phyloP scores from a whole-genome alignment of 1,284 basidiomycete genomes.

The Ceratobasidium sp. region DNA sequence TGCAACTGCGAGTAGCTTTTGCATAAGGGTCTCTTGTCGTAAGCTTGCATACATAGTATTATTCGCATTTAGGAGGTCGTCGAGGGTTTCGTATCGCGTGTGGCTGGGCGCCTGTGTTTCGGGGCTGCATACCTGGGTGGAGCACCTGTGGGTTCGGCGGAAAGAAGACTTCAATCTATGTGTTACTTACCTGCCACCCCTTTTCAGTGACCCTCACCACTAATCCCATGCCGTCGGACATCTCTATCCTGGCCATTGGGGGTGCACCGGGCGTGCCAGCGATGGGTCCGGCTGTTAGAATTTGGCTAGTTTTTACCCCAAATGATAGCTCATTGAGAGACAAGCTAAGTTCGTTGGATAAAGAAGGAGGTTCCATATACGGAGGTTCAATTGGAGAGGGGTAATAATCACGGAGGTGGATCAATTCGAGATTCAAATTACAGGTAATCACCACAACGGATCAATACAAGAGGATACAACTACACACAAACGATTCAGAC shows the following conservation, averaged over 20 bases:
- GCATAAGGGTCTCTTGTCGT: conserved; percentile 23
- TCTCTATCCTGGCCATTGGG: conserved; percentile 35
- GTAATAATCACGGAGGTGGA: too few species aligned
- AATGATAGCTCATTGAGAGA: conserved; percentile 30
- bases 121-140: conserved; percentile 32
- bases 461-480: too few species aligned
- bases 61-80: conserved; percentile 26
- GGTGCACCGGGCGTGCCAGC: conserved; percentile 21
- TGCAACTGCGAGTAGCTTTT: conserved; percentile 40
- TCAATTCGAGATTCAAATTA: too few species aligned
- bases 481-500: too few species aligned
- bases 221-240: conserved; percentile 21
- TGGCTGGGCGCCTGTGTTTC: conserved; percentile 17
- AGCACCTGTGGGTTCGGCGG: not conserved
- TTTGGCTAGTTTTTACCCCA: conserved; percentile 24
- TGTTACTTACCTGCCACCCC: conserved; percentile 35
- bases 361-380: conserved; percentile 37
- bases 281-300: conserved; percentile 19
- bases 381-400: too few species aligned
- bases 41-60: conserved; percentile 18
- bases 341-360: conserved; percentile 26
- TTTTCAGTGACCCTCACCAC: conserved; percentile 33
- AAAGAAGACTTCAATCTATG: not conserved
- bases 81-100: conserved; percentile 35
- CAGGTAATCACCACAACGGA: too few species aligned